Evolutionary conservation across 2,329 filamentous ascomycete genomes (phyloP).

Genomic region (Tolypocladium guangdongense): DNA sequence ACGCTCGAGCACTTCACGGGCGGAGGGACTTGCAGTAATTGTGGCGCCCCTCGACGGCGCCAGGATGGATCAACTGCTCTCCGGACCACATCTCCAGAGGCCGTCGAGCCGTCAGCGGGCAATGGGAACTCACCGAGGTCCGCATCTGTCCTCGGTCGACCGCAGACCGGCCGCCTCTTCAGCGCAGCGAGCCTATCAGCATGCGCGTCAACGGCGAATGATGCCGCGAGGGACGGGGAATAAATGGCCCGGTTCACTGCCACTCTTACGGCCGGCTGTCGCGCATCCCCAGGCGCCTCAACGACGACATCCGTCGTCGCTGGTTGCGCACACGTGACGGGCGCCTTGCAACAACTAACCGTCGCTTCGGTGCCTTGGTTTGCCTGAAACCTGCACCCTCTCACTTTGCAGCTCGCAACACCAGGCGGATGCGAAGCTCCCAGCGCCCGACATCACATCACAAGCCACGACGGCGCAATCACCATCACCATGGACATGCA

Average conservation of each 20-base stretch:
- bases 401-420: neutral
- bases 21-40: neutral
- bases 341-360: neutral
- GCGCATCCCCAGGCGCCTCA: neutral
- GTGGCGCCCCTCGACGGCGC: neutral
- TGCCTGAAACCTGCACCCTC: neutral
- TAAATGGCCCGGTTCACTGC: conserved; percentile 19
- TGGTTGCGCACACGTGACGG: neutral
- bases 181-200: neutral
- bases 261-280: conserved; percentile 5
- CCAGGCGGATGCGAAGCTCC: neutral
- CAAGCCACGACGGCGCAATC: neutral
- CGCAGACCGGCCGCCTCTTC: too few species aligned
- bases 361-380: neutral
- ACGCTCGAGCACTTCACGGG: neutral
- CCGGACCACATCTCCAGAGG: neutral
- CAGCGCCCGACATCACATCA: neutral
- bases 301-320: neutral
- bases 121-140: neutral
- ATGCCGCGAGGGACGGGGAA: conserved; percentile 13
- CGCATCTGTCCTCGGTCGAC: too few species aligned
- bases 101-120: neutral
- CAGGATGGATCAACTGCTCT: too few species aligned
- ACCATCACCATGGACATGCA: conserved; percentile 17
- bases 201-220: neutral